A percentile compares a stretch with the other conserved stretches of the same genome.
These are phyloP conservation scores for Retiboletus flavoniger DNA, from an alignment of 1,284 basidiomycete species.

Conservation along the genomic window DNA sequence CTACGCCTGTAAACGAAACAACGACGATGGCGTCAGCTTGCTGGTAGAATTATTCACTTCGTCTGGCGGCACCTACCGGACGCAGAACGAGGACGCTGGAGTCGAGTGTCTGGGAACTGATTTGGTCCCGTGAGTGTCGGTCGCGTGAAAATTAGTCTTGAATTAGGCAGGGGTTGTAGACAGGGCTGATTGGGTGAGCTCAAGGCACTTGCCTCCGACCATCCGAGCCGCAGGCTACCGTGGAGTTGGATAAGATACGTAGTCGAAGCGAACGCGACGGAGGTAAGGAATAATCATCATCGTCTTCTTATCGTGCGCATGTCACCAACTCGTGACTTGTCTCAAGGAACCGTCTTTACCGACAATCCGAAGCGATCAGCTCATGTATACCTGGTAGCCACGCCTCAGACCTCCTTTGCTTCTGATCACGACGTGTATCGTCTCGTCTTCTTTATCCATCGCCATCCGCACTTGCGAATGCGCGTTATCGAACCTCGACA, in stretches of 20 bases:
- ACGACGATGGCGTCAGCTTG: too few relatives aligned
- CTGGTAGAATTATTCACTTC: background rate
- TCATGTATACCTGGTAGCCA: conserved; percentile 13
- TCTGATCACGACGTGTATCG: conserved; percentile 8
- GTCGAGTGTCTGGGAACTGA: background rate
- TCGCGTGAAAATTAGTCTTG: conserved; percentile 12
- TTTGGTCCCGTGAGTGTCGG: conserved; percentile 5
- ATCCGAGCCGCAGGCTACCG: background rate
- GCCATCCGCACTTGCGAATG: conserved; percentile 12
- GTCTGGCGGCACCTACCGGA: too few relatives aligned
- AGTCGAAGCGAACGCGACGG: background rate
- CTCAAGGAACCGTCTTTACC: conserved; percentile 5
- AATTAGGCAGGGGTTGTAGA: conserved; percentile 9
- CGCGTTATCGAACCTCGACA: background rate
- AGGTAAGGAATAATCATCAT: conserved; percentile 4
- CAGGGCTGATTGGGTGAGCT: conserved; percentile 7
- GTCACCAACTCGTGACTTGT: conserved; percentile 7
- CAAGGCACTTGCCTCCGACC: conserved; percentile 3
- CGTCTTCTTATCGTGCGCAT: background rate
- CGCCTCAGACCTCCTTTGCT: background rate
- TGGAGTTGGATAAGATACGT: background rate
- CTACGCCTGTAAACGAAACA: background rate
- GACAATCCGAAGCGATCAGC: conserved; percentile 12
- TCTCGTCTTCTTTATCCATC: conserved; percentile 5
- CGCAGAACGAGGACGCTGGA: too few relatives aligned